These are phyloP conservation scores for Citrus maxima DNA, from an alignment of 345 rosid species.

Conservation along the genomic window DNA sequence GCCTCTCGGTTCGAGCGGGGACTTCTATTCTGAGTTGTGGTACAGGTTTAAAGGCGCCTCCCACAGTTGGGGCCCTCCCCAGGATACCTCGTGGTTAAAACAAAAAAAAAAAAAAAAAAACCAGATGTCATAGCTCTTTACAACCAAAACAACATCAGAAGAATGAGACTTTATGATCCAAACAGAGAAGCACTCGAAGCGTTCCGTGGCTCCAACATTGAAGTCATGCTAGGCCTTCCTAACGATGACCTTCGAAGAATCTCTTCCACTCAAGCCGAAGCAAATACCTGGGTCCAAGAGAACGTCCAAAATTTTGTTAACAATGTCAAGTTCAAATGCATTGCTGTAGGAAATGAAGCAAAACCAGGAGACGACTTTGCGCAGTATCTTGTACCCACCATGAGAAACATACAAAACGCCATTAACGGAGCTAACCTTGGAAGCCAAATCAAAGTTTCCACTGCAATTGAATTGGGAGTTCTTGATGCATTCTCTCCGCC, in stretches of 20 bases:
- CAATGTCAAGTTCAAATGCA: constrained; percentile 45
- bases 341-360: constrained; percentile 64
- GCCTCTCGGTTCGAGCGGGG: too few species aligned
- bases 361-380: constrained; percentile 18
- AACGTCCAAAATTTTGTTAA: constrained; percentile 32
- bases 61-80: too few species aligned
- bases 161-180: constrained; percentile 38
- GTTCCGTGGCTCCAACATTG: constrained; percentile 45
- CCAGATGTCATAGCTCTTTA: constrained; percentile 48
- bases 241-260: constrained; percentile 21
- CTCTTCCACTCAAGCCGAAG: constrained; percentile 42
- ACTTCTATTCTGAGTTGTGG: too few species aligned
- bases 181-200: constrained; percentile 36
- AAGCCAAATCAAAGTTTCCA: constrained; percentile 32
- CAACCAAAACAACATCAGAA: constrained; percentile 35
- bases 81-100: too few species aligned
- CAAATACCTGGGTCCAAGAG: constrained; percentile 42
- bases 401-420: constrained; percentile 28
- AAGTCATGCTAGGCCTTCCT: constrained; percentile 48
- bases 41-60: too few species aligned
- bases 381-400: constrained; percentile 27
- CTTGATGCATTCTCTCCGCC: constrained; percentile 33
- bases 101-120: too few species aligned
- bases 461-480: constrained; percentile 18
- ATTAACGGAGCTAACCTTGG: constrained; percentile 20